phyloP scores from a whole-genome alignment of 768 basidiomycete genomes.

The Tulasnella sp. region DNA sequence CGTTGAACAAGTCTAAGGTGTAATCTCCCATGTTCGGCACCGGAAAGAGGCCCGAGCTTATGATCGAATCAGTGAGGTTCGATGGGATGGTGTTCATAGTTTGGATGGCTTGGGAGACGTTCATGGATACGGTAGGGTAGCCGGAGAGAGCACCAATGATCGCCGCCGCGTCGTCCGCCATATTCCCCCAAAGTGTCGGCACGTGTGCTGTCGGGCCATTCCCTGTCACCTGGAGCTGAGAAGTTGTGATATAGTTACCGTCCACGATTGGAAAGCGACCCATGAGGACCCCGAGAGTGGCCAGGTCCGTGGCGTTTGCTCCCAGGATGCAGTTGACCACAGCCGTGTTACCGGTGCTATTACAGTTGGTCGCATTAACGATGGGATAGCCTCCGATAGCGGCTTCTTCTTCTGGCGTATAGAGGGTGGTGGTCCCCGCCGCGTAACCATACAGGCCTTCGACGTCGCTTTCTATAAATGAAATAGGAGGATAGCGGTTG shows the following conservation, averaged over 20 bases:
- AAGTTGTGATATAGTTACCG: constrained; percentile 35
- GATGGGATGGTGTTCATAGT: constrained; percentile 19
- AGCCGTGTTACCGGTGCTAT: constrained; percentile 22
- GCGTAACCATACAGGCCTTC: constrained; percentile 39
- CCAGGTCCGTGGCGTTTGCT: constrained; percentile 30
- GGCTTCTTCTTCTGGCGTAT: constrained; percentile 35
- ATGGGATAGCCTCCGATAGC: constrained; percentile 31
- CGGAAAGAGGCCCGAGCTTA: constrained; percentile 33
- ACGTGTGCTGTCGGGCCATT: constrained; percentile 33
- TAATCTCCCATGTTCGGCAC: constrained; percentile 29
- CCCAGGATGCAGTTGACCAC: constrained; percentile 33
- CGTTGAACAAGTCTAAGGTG: constrained; percentile 37
- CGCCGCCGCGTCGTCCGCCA: constrained; percentile 41
- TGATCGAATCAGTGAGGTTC: constrained; percentile 20
- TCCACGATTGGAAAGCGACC: constrained; percentile 36
- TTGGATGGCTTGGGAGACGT: constrained; percentile 18
- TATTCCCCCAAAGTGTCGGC: constrained; percentile 41
- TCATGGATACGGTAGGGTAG: constrained; percentile 25
- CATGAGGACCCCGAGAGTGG: constrained; percentile 26
- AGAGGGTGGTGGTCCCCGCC: constrained; percentile 39
- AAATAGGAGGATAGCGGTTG: too few species aligned
- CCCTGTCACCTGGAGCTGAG: constrained; percentile 17
- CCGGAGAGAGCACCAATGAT: constrained; percentile 28
- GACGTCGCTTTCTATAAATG: constrained; percentile 31
- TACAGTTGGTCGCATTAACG: constrained; percentile 33